These are phyloP conservation scores for Entrophospora sp. DNA, from an alignment of 192 early-diverging fungal genomes.

Conservation along the genomic window DNA sequence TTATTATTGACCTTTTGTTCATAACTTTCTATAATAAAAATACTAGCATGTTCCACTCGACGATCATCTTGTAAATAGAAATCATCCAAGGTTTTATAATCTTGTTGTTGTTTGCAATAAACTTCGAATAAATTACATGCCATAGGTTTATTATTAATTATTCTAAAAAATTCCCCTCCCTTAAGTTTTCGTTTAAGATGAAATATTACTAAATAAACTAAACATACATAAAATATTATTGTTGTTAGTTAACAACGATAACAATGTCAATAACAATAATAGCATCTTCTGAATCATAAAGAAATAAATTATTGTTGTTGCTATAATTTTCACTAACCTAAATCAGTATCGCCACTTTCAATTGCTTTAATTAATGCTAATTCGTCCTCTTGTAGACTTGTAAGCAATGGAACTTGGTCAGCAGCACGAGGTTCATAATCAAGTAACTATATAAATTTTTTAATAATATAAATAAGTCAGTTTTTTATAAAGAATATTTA, in stretches of 20 bases:
- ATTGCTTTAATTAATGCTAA: constrained; percentile 84
- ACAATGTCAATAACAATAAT: no score
- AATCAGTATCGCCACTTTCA: constrained; percentile 90
- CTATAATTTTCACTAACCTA: constrained; percentile 47
- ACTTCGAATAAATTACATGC: constrained; percentile 80
- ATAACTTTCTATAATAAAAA: constrained; percentile 45
- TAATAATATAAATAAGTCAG: no score
- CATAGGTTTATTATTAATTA: constrained; percentile 69
- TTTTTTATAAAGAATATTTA: background rate
- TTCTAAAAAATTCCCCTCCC: constrained; percentile 84
- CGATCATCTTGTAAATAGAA: constrained; percentile 98
- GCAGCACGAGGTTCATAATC: constrained; percentile 91
- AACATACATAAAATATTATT: background rate
- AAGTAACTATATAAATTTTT: constrained; percentile 65
- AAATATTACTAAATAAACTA: constrained; percentile 84
- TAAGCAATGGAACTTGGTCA: constrained; percentile 88
- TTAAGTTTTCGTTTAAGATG: constrained; percentile 79
- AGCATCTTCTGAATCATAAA: no score
- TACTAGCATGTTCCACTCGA: constrained; percentile 51
- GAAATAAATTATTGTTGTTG: no score
- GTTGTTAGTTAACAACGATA: no score
- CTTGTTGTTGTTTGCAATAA: constrained; percentile 72
- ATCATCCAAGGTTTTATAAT: constrained; percentile 70
- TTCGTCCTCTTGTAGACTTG: constrained; percentile 88
- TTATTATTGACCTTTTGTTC: constrained; percentile 32